Base-by-base conservation (phyloP, 129 eudicot genomes). In the Lactuca sativa region DNA sequence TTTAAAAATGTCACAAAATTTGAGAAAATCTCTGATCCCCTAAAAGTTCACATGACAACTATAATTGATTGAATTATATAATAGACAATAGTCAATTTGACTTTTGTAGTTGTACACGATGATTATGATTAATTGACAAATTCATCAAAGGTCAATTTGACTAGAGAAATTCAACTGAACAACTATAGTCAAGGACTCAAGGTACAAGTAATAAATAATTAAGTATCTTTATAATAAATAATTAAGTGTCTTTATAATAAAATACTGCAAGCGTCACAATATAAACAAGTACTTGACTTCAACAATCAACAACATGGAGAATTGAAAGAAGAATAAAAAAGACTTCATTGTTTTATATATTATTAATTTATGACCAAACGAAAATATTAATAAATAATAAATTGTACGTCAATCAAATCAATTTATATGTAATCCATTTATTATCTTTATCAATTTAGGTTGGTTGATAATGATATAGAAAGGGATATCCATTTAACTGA, bases 21-120 rank as follows among this genome's bases (percentile, higher is more conserved):
- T 6, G 96, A 69, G 63, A 86, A 86, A 75, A 92, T 76, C 52
- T 88, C 84, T 31, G 90, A 82, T 13, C 96, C 96, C 79, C 97
- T 88, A 69, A 30, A 67, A 48, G 67, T 34, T 33, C 54, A 5
- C 59, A 59, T 14, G 16, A 66, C 43, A 59, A 9, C n/a, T 52
- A 17, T 31, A 67, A 36, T 8, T 8, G 11, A 32, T 21, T 15
- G 64, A 17, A 15, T 57, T 25, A 12, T 14, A 14, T n/a, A 55
- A 66, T 10, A 8, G 51, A 47, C 61, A 17, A 18, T 37, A 40
- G 51, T 55, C 63, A 38, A 55, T 15, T 16, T n/a, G 59, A n/a
- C n/a, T 41, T 70, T 68, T 21, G 9, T 66, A 43, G 13, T 25
- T 57, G 43, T 58, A 40, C 14, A 38, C 6, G 62, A 56, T 16